Base-by-base conservation (phyloP, 768 basidiomycete genomes). In the Agaricus subrufescens region DNA sequence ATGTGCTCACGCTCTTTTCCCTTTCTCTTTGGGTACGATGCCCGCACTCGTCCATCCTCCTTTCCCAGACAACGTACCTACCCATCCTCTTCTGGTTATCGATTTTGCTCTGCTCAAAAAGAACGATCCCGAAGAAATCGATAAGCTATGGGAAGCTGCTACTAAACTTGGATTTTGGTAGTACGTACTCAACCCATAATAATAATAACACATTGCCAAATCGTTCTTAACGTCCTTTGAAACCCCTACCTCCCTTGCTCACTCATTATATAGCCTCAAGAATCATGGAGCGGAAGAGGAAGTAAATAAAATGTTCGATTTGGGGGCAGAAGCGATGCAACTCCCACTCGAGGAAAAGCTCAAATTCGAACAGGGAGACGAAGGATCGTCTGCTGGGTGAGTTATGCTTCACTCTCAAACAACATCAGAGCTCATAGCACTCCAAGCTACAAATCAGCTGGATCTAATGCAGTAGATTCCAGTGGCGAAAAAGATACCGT, bases 81-180 rank as follows among this genome's bases (percentile, higher is more conserved):
- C 79, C 2, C 80, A 82, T 60, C 79, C 82, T 0, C 67, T 86
- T 29, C 72, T 83, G 26, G 65, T 85, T 47, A 71, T 86, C 42
- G 83, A 85, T 69, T 85, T 78, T 56, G 63, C 69, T 23, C 70
- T 82, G 5, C 65, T 86, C 49, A 67, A 71, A 40, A 67, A 67
- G 0, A 65, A 75, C 0, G 73, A 83, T 52, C 49, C 62, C 4
- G 42, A 59, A 4, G 84, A 86, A 62, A 73, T 78, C 7, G 73
- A 79, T 37, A 71, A 69, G 48, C 73, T 87, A 1, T 85, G 80
- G 80, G 67, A 76, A 46, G 84, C 84, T 1, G 80, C 77, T 7
- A 84, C 79, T 0, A 72, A 77, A 45, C 71, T 85, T 1, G 84
- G 84, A 2, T 86, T 87, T 65, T 87, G 84, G 82, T 86, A 85